Evolutionary conservation across 495 filamentous ascomycete genomes (phyloP), one percentile per base, ranked within the genome.

Genomic region (Penicillium manginii): DNA sequence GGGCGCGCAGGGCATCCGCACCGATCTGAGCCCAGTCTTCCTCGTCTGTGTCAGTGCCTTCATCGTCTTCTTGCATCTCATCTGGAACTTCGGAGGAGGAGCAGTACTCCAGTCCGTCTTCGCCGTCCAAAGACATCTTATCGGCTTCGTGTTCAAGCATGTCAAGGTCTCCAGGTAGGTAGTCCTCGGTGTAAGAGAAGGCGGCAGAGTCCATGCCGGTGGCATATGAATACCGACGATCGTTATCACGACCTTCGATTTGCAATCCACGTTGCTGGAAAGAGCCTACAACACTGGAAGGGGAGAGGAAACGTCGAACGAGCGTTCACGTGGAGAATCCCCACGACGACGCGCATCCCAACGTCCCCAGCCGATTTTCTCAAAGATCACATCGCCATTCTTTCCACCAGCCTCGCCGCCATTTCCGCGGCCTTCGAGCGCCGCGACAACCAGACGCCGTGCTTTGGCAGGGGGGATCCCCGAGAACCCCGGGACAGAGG

Each of bases 311-410:
- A 54, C 69, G 68, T 61, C 68, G 61, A 52, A 60, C 61, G 59
- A 67, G 65, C 57, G 59, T 66, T 83, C 78, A 55, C 83, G 82
- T 48, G 82, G 65, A 14, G 83, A 74, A 60, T 92, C 86, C 23
- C 85, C 90, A 54, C 86, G 84, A 70, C 83, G 81, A 63, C 84
- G 86, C 55, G 93, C 93, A 72, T 94, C 88, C 94, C 94, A 98
- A 47, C 91, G 86, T 49, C 94, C 94, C 94, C 94, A 98, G 57
- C 94, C 94, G 57, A 96, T 89, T 77, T 98, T 98, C 70, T 96
- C 89, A 65, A 97, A 98, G 62, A 89, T 81, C 53, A 98, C 90
- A 53, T 93, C 90, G 62, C 89, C 86, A 53, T 87, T 74, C 11
- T 73, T 58, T 42, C 88, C 80, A 51, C 88, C 91, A 39, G 84